Base-by-base conservation (phyloP, 495 filamentous ascomycete genomes). In the Tuber indicum region DNA sequence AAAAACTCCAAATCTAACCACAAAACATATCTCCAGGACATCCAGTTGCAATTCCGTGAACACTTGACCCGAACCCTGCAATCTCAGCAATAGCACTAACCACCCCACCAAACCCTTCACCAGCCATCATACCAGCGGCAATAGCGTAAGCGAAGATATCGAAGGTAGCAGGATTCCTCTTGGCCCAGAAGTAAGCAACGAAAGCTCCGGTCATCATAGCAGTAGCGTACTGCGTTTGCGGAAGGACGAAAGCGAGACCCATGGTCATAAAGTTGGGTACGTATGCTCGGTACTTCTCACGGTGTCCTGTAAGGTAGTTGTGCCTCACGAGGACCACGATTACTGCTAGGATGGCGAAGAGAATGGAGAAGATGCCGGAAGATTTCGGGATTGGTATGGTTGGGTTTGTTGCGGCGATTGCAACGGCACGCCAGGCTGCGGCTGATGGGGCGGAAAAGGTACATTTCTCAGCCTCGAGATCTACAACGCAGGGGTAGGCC, bases 231-330 rank as follows among this genome's bases (percentile, higher is more conserved):
- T 86, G 84, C 0, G 88, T 88, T 45, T 85, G 86, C 32, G 87
- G 86, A n/a, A 92, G 84, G 75, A 91, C 89, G 82, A 90, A 91
- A 4, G 90, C 88, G 47, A 92, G 84, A 12, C 88, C 89, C 66
- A 91, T 87, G 39, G 88, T 89, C 82, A 90, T 89, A 87, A 91
- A 90, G 86, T 92, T 92, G 70, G 90, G 90, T 32, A 91, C 86
- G 76, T 87, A 92, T 49, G 84, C 81, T 70, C 88, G 87, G 77
- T 88, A 87, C 85, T 88, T 90, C 75, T 86, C 88, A n/a, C 86
- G 85, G 45, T 83, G 75, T 44, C 88, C 87, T 36, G 86, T 85
- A 46, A 90, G 86, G 76, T 85, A 89, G 84, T 87, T 89, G 85
- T 91, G 88, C 70, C 89, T 86, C 78, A 91, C 52, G 43, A 91